Conservation (phyloP, 202 grass and related monocot genomes). For the Carex arenaria region DNA sequence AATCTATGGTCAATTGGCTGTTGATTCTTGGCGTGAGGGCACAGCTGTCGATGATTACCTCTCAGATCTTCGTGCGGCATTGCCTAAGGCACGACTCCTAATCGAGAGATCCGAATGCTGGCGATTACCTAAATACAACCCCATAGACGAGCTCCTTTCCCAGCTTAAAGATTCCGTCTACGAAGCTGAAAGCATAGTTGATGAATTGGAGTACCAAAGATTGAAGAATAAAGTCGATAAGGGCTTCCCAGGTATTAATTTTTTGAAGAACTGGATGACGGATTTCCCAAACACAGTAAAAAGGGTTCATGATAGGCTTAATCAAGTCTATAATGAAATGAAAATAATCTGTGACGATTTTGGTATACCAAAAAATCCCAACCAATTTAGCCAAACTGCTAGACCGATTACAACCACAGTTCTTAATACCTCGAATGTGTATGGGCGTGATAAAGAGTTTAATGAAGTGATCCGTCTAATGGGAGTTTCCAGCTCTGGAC, state of each 20-base stretch:
- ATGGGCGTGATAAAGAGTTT: neutral
- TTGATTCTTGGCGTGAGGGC: neutral
- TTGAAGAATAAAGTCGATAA: neutral
- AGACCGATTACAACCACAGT: neutral
- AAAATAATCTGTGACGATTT: neutral
- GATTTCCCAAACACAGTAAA: neutral
- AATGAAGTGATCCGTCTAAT: neutral
- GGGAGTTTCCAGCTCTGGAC: neutral
- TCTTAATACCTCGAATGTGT: neutral
- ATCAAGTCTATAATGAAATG: neutral
- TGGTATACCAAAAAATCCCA: neutral
- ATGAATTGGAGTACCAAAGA: neutral
- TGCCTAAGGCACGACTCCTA: neutral
- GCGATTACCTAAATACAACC: neutral
- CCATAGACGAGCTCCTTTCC: neutral
- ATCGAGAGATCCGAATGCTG: constrained; percentile 7
- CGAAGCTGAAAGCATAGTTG: neutral
- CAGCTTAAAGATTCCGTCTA: neutral
- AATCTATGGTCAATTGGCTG: neutral
- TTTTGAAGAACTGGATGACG: neutral
- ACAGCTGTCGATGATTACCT: neutral
- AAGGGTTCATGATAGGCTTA: too few relatives aligned
- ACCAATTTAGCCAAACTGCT: neutral
- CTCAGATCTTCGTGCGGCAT: neutral
- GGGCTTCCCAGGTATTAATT: neutral